Conservation (phyloP, 192 early-diverging fungal species). For the Coemansia javaensis region DNA sequence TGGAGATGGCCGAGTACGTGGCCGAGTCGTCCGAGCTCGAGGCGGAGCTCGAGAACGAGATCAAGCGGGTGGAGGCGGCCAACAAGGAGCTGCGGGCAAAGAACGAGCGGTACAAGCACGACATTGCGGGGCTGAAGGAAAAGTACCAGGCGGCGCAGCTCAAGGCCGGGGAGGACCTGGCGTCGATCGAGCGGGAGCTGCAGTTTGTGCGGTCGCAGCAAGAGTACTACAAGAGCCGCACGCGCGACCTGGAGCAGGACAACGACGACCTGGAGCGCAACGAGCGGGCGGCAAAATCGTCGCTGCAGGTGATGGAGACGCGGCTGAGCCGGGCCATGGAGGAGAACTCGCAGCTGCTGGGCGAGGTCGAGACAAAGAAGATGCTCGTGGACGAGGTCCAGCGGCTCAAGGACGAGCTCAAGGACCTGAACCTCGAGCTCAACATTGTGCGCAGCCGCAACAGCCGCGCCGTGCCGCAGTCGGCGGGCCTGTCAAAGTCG, state of each 20-base stretch:
- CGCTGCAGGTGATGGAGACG: slow-evolving; percentile 63
- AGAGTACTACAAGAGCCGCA: slow-evolving; percentile 66
- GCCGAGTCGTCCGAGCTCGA: slow-evolving; percentile 64
- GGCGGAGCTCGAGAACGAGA: slow-evolving; percentile 67
- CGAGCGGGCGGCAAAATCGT: slow-evolving; percentile 62
- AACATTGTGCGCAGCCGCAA: slow-evolving; percentile 48
- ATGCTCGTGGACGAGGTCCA: slow-evolving; percentile 67
- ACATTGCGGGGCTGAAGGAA: slow-evolving; percentile 70
- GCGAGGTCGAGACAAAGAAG: slow-evolving; percentile 65
- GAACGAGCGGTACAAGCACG: slow-evolving; percentile 60
- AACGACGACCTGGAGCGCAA: slow-evolving; percentile 74
- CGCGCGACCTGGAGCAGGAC: slow-evolving; percentile 69
- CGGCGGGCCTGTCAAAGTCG: slow-evolving; percentile 33
- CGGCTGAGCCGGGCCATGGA: slow-evolving; percentile 70
- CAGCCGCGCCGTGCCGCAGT: slow-evolving; percentile 29
- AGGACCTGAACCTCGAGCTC: slow-evolving; percentile 54
- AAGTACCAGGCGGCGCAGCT: slow-evolving; percentile 64
- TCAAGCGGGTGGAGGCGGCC: slow-evolving; percentile 62
- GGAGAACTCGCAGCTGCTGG: slow-evolving; percentile 59
- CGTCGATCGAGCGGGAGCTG: slow-evolving; percentile 69
- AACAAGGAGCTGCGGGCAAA: slow-evolving; percentile 60
- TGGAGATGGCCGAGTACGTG: slow-evolving; percentile 63
- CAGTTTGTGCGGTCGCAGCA: slow-evolving; percentile 65
- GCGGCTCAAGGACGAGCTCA: slow-evolving; percentile 71
- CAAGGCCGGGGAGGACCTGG: slow-evolving; percentile 60